Percentiles rank a stretch among this genome's conserved stretches.
These are phyloP conservation scores for Penicillium expansum DNA, from an alignment of 2,329 filamentous ascomycete genomes.

Conservation along the genomic window DNA sequence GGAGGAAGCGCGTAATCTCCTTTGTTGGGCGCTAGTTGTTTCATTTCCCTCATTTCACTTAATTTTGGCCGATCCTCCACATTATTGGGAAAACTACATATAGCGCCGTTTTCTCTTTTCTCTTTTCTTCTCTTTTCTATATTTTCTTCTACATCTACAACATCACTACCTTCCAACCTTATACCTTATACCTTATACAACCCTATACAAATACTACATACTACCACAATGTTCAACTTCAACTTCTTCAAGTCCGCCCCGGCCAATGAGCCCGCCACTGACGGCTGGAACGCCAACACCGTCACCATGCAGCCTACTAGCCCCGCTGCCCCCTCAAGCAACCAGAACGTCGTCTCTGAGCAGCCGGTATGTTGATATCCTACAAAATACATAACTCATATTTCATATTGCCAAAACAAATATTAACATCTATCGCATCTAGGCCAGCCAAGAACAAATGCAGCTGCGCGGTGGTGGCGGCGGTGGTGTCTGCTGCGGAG, in stretches of 20 bases:
- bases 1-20: neutral
- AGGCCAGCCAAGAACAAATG: conserved; percentile 30
- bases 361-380: conserved; percentile 27
- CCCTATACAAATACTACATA: neutral
- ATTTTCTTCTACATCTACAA: neutral
- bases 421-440: conserved; percentile 3
- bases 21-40: conserved; percentile 11
- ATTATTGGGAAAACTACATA: conserved; percentile 10
- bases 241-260: conserved; percentile 34
- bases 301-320: conserved; percentile 34
- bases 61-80: conserved; percentile 19
- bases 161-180: neutral
- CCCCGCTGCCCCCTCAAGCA: conserved; percentile 28
- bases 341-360: conserved; percentile 28
- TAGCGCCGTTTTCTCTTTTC: neutral
- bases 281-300: conserved; percentile 33
- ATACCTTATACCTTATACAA: neutral
- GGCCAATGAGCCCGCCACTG: conserved; percentile 21
- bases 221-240: conserved; percentile 30
- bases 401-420: neutral
- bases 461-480: conserved; percentile 33
- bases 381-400: no score
- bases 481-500: conserved; percentile 35
- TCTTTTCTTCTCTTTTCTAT: neutral
- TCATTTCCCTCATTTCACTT: neutral